phyloP scores from a whole-genome alignment of 148 eudicot genomes.

The Bassia scoparia region DNA sequence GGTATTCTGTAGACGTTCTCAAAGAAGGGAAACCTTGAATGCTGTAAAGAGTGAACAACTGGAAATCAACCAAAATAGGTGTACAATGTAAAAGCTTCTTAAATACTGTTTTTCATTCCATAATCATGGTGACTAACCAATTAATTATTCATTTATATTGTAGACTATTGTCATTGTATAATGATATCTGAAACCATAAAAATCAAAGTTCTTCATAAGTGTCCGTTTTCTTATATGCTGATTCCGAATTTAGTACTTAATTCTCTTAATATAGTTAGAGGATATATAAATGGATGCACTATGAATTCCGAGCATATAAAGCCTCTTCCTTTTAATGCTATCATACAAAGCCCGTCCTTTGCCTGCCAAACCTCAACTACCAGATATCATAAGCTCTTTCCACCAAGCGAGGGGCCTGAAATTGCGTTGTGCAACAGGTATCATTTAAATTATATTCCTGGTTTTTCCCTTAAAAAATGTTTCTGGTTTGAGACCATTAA shows the following conservation, averaged over 20 bases:
- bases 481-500: neutral
- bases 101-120: too few species aligned
- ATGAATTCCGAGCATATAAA: constrained; percentile 27
- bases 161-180: too few species aligned
- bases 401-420: constrained; percentile 22
- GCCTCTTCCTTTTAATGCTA: constrained; percentile 22
- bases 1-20: too few species aligned
- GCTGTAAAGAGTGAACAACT: too few species aligned
- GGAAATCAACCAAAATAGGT: too few species aligned
- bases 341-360: constrained; percentile 13
- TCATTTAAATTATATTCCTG: neutral
- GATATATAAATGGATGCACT: constrained; percentile 30
- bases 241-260: constrained; percentile 5
- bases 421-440: constrained; percentile 20
- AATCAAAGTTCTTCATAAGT: neutral
- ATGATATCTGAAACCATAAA: too few species aligned
- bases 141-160: too few species aligned
- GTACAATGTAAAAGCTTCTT: too few species aligned
- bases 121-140: too few species aligned
- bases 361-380: constrained; percentile 15
- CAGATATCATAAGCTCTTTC: constrained; percentile 20
- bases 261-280: constrained; percentile 16
- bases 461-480: too few species aligned
- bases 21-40: too few species aligned
- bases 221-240: neutral